A percentile compares a stretch with the other conserved stretches of the same genome.
Evolutionary conservation across 192 early-diverging fungal species (phyloP).

Genomic region (Coemansia sp.): DNA sequence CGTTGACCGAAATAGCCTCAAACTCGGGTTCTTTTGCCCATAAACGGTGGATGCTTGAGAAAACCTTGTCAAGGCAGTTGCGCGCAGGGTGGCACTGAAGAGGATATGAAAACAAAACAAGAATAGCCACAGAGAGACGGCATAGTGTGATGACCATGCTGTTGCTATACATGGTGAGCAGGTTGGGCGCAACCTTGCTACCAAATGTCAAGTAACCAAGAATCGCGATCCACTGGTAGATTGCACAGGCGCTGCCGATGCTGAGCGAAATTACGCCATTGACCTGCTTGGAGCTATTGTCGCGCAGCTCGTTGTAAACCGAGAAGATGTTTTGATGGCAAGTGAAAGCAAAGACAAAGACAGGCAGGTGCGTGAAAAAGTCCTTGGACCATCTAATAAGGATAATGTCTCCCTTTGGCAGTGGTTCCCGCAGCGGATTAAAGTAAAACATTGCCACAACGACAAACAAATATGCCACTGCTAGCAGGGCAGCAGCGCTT

Average conservation of each 20-base stretch:
- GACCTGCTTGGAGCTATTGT: conserved; percentile 74
- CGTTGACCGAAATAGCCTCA: conserved; percentile 24
- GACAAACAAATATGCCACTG: conserved; percentile 81
- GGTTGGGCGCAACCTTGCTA: conserved; percentile 73
- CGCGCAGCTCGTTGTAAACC: conserved; percentile 90
- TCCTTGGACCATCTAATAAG: conserved; percentile 59
- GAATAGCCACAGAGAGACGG: conserved; percentile 82
- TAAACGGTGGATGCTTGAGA: conserved; percentile 37
- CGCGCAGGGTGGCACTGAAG: conserved; percentile 92
- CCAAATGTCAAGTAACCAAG: conserved; percentile 94
- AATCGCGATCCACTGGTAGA: conserved; percentile 86
- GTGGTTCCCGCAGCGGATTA: conserved; percentile 58
- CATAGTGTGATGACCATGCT: conserved; percentile 74
- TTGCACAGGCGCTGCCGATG: conserved; percentile 69
- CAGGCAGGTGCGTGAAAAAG: conserved; percentile 79
- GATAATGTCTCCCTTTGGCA: conserved; percentile 62
- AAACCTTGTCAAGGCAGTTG: conserved; percentile 85
- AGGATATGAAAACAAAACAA: conserved; percentile 90
- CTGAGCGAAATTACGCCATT: conserved; percentile 70
- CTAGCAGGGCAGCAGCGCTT: conserved; percentile 78
- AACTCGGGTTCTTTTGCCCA: conserved; percentile 38
- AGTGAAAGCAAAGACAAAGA: conserved; percentile 99
- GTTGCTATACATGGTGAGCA: conserved; percentile 64
- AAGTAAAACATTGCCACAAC: conserved; percentile 82
- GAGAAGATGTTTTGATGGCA: conserved; percentile 99